Conservation (phyloP, 768 basidiomycete genomes). For the Boletus barrowsii region DNA sequence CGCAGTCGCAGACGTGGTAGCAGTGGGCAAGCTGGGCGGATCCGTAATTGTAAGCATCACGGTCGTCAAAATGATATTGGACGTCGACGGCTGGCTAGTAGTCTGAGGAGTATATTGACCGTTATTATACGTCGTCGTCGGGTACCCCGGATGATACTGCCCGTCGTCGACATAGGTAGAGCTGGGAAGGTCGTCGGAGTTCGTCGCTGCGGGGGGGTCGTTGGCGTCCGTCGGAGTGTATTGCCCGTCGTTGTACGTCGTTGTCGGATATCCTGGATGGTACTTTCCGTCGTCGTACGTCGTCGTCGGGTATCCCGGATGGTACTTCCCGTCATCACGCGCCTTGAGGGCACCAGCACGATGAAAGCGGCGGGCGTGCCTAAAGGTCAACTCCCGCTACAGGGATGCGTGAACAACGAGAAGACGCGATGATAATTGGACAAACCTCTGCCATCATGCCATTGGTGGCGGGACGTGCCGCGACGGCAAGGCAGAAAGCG, state of each 20-base stretch:
- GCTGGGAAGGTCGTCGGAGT: not conserved
- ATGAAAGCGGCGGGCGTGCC: constrained; percentile 15
- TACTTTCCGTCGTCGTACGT: not conserved
- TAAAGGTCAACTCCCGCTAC: constrained; percentile 7
- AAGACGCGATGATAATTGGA: not conserved
- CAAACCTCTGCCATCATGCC: constrained; percentile 10
- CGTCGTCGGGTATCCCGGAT: constrained; percentile 20
- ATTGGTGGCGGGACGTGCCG: constrained; percentile 11
- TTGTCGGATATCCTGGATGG: not conserved
- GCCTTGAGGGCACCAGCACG: constrained; percentile 7
- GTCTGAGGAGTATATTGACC: constrained; percentile 7
- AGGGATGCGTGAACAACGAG: constrained; percentile 2
- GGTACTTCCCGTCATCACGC: constrained; percentile 22
- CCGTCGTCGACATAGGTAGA: constrained; percentile 11
- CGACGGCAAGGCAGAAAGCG: constrained; percentile 25
- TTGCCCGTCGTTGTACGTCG: constrained; percentile 19
- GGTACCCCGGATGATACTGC: constrained; percentile 18
- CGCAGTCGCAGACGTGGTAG: not conserved
- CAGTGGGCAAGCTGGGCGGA: not conserved
- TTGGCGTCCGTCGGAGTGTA: not conserved
- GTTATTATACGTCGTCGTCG: constrained; percentile 21
- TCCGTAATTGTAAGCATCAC: not conserved
- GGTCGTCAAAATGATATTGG: not conserved
- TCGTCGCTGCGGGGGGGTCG: not conserved
- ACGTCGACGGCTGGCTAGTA: not conserved